Percentiles rank a stretch among this genome's conserved stretches.
Conservation (phyloP, 371 early-diverging fungal genomes). For the Gilbertella persicaria region DNA sequence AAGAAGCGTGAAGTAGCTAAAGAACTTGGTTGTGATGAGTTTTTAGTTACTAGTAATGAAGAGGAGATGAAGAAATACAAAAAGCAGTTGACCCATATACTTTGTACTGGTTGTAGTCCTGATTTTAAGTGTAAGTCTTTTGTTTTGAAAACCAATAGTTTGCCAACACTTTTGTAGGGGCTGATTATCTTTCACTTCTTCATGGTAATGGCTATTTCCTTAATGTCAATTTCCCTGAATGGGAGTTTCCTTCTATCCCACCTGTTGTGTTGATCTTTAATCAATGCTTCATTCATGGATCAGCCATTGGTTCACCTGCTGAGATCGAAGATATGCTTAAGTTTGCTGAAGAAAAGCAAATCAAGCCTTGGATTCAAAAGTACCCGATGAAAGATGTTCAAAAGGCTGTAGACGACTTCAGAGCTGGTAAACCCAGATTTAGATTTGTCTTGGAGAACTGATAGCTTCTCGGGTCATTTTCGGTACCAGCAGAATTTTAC, state of each 20-base stretch:
- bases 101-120: constrained; percentile 44
- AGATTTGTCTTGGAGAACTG: constrained; percentile 59
- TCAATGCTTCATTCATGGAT: constrained; percentile 59
- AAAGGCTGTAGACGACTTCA: constrained; percentile 57
- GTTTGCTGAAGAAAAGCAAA: constrained; percentile 64
- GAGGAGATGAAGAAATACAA: constrained; percentile 55
- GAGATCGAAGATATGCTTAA: constrained; percentile 62
- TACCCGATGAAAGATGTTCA: constrained; percentile 61
- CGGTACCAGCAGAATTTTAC: neutral
- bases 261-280: constrained; percentile 21
- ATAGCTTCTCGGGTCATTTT: neutral
- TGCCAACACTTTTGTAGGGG: neutral
- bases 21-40: constrained; percentile 40
- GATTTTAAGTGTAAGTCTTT: constrained; percentile 26
- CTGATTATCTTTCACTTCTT: neutral
- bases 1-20: constrained; percentile 37
- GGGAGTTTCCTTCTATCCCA: constrained; percentile 30
- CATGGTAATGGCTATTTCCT: constrained; percentile 32
- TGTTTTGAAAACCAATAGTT: neutral
- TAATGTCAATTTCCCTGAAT: constrained; percentile 65
- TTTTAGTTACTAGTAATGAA: constrained; percentile 30
- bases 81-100: constrained; percentile 31
- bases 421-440: constrained; percentile 61
- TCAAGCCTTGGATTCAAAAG: constrained; percentile 64
- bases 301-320: constrained; percentile 61